Percentiles rank a stretch among this genome's conserved stretches.
phyloP scores from a whole-genome alignment of 2,329 filamentous ascomycete genomes.

The Aureobasidium sp. region DNA sequence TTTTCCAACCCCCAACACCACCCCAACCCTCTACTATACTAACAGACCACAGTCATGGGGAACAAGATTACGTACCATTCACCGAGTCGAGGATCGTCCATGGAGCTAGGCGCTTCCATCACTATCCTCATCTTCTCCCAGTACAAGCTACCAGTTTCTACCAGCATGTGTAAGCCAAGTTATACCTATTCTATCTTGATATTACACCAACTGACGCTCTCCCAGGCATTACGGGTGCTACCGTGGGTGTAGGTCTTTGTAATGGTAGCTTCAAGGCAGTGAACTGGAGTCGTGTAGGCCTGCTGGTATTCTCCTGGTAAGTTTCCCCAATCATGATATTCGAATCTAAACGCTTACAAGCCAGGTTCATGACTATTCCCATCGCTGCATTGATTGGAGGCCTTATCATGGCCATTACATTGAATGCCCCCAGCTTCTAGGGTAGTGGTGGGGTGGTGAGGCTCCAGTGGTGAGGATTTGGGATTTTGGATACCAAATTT shows the following conservation, averaged over 20 bases:
- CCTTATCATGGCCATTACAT: constrained; percentile 53
- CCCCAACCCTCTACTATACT: not conserved
- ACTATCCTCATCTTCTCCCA: constrained; percentile 58
- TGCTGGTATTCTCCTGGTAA: constrained; percentile 41
- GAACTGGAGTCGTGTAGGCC: constrained; percentile 55
- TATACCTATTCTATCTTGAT: not conserved
- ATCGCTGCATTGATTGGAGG: constrained; percentile 50
- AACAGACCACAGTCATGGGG: constrained; percentile 34
- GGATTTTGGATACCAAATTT: not conserved
- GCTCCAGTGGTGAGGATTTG: not conserved
- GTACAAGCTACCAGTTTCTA: constrained; percentile 54
- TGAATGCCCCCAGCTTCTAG: constrained; percentile 47
- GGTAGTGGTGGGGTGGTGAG: not conserved
- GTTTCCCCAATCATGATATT: not conserved
- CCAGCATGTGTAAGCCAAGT: constrained; percentile 45
- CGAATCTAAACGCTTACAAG: no score
- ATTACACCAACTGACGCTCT: not conserved
- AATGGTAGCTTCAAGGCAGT: constrained; percentile 51
- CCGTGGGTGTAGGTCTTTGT: constrained; percentile 55
- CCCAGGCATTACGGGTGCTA: constrained; percentile 47
- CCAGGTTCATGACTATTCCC: constrained; percentile 52
- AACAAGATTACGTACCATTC: constrained; percentile 40
- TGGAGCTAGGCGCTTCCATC: constrained; percentile 54
- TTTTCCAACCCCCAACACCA: no score
- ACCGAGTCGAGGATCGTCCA: constrained; percentile 19